A percentile compares a stretch with the other conserved stretches of the same genome.
Evolutionary conservation across 2,329 filamentous ascomycete species (phyloP).

Genomic region (Tolypocladium sp.): DNA sequence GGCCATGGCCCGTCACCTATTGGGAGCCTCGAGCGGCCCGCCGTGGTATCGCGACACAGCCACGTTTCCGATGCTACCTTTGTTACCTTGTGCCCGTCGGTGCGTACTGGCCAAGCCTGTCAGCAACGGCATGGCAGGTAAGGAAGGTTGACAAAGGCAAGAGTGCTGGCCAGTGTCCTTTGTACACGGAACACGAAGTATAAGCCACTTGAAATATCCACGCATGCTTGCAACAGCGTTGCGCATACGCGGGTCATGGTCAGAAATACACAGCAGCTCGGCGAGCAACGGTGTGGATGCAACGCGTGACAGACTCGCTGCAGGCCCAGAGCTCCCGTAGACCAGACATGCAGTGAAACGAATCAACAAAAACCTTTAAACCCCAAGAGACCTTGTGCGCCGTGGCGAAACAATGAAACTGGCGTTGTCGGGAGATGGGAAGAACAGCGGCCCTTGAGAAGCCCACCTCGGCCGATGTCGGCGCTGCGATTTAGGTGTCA

Average conservation of each 20-base stretch:
- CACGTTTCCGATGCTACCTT: not conserved
- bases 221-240: not conserved
- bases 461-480: not conserved
- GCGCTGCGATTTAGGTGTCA: not conserved
- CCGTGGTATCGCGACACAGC: not conserved
- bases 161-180: not conserved
- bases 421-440: not conserved
- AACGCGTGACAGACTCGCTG: too few relatives aligned
- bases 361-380: not conserved
- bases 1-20: not conserved
- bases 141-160: not conserved
- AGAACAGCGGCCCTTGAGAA: not conserved
- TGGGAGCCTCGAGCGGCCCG: not conserved
- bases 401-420: not conserved
- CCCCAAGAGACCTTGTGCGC: not conserved
- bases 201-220: not conserved
- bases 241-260: too few relatives aligned
- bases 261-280: too few relatives aligned
- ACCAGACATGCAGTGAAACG: not conserved
- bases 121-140: not conserved
- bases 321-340: not conserved
- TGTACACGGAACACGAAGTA: not conserved
- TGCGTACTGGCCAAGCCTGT: not conserved
- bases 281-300: not conserved
- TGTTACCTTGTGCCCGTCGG: not conserved